phyloP scores from a whole-genome alignment of 805 yeast species.

The Schwanniomyces occidentalis region DNA sequence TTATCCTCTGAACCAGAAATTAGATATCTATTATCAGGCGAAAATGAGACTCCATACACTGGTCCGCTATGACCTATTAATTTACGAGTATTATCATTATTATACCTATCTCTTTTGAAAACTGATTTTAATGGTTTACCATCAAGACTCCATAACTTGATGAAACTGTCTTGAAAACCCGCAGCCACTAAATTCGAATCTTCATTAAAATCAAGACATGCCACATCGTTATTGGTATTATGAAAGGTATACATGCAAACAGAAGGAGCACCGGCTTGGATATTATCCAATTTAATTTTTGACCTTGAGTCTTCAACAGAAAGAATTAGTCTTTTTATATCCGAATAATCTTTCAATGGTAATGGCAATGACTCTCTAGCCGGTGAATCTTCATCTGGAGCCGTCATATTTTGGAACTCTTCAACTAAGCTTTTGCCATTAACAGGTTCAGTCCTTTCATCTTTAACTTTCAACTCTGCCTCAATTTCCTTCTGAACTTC shows the following conservation, averaged over 20 bases:
- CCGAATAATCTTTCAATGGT: constrained; percentile 79
- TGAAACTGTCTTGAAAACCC: constrained; percentile 89
- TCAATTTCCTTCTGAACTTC: constrained; percentile 83
- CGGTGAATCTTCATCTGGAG: constrained; percentile 67
- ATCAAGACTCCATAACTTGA: constrained; percentile 90
- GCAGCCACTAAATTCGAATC: constrained; percentile 88
- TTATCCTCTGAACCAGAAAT: constrained; percentile 88
- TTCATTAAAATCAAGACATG: constrained; percentile 82
- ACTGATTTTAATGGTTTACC: constrained; percentile 78
- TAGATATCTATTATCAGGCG: constrained; percentile 84
- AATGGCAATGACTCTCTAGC: constrained; percentile 74
- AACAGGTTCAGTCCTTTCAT: constrained; percentile 47
- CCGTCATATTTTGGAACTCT: constrained; percentile 46
- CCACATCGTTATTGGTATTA: constrained; percentile 85
- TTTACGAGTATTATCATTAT: constrained; percentile 49
- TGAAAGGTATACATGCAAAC: constrained; percentile 98
- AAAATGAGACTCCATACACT: constrained; percentile 84
- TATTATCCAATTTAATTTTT: constrained; percentile 57
- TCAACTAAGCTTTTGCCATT: constrained; percentile 38
- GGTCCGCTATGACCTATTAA: constrained; percentile 94
- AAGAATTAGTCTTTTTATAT: constrained; percentile 75
- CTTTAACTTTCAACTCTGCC: constrained; percentile 77
- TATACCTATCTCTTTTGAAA: constrained; percentile 53
- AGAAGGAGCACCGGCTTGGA: constrained; percentile 84
- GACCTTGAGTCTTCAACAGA: constrained; percentile 82